Evolutionary conservation across 1,139 yeast species (phyloP).

Genomic region (Hyphopichia khmerensis): DNA sequence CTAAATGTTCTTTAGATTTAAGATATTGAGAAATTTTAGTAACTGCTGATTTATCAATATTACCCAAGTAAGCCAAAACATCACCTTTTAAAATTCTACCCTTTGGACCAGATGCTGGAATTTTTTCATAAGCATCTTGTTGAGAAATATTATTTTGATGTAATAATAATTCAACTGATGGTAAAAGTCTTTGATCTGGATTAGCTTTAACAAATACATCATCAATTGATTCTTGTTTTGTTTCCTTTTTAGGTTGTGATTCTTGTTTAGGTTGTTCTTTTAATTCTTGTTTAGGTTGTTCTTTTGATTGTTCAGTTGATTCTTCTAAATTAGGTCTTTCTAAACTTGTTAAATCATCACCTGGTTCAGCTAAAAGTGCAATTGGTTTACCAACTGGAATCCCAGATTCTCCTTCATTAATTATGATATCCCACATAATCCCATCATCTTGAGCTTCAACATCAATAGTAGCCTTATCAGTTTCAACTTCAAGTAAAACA

Average conservation of each 20-base stretch:
- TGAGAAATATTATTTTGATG: slow-evolving; percentile 59
- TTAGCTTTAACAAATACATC: slow-evolving; percentile 48
- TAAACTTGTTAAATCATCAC: slow-evolving; percentile 70
- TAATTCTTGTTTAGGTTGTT: slow-evolving; percentile 11
- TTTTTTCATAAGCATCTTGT: slow-evolving; percentile 68
- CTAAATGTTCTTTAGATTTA: slow-evolving; percentile 62
- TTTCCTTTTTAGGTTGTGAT: slow-evolving; percentile 2
- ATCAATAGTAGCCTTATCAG: slow-evolving; percentile 90
- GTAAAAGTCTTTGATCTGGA: slow-evolving; percentile 66
- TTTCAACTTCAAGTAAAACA: slow-evolving; percentile 82
- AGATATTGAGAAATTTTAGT: slow-evolving; percentile 55
- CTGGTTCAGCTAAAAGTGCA: slow-evolving; percentile 85
- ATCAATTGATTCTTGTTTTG: slow-evolving; percentile 10
- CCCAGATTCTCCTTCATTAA: slow-evolving; percentile 69
- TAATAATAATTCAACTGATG: slow-evolving; percentile 75
- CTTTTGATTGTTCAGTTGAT: slow-evolving; percentile 7
- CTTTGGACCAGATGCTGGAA: slow-evolving; percentile 83
- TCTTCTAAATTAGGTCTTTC: slow-evolving; percentile 52
- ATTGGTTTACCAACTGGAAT: slow-evolving; percentile 87
- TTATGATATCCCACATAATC: slow-evolving; percentile 72
- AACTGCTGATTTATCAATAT: slow-evolving; percentile 58
- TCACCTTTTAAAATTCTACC: slow-evolving; percentile 91
- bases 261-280: slow-evolving; percentile 13
- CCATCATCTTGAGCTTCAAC: slow-evolving; percentile 97
- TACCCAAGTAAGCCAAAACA: slow-evolving; percentile 78